Evolutionary conservation across 73 alveolate genomes (phyloP).

Genomic region (Paramecium primaurelia): DNA sequence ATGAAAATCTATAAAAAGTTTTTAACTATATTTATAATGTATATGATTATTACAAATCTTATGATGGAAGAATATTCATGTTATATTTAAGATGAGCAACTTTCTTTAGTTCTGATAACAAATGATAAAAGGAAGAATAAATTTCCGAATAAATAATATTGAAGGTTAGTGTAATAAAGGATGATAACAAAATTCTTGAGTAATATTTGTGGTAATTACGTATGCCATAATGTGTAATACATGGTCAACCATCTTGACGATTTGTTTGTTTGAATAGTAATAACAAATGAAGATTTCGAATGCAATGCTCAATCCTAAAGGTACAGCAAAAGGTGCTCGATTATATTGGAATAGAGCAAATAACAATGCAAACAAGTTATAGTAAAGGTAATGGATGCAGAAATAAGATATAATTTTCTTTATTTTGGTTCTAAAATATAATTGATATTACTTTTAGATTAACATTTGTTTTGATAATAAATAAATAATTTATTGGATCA

Average conservation of each 20-base stretch:
- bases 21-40: neutral
- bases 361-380: neutral
- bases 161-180: neutral
- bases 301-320: neutral
- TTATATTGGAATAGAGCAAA: neutral
- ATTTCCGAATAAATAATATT: neutral
- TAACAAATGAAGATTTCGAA: neutral
- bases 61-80: conserved; percentile 1
- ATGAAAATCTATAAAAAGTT: neutral
- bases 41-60: neutral
- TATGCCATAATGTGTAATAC: neutral
- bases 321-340: neutral
- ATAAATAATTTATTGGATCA: neutral
- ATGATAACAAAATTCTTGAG: neutral
- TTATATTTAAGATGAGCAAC: neutral
- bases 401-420: neutral
- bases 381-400: neutral
- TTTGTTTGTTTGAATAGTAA: neutral
- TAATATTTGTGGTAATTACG: neutral
- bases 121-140: neutral
- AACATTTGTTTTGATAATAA: neutral
- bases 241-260: neutral
- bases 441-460: neutral
- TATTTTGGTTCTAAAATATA: neutral
- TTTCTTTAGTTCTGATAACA: neutral